phyloP scores from a whole-genome alignment of 106 monocot species.

The Acorus calamus region DNA sequence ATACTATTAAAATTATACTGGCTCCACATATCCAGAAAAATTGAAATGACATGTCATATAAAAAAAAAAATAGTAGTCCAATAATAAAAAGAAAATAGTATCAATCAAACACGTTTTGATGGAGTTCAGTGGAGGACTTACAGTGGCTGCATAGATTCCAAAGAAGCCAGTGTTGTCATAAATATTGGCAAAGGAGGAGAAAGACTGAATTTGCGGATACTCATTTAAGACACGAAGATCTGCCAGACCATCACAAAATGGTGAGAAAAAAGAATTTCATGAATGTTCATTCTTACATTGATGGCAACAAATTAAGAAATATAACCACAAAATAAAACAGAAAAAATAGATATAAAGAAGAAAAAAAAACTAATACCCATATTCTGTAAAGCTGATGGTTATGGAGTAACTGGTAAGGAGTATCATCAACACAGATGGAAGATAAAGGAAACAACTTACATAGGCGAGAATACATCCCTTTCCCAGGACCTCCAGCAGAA shows the following conservation, averaged over 20 bases:
- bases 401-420: no score
- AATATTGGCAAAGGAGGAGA: slow-evolving; percentile 63
- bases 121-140: slow-evolving; percentile 13
- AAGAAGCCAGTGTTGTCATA: slow-evolving; percentile 75
- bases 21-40: no score
- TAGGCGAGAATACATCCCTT: slow-evolving; percentile 71
- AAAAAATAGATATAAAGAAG: neutral
- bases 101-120: no score
- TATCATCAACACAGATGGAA: neutral
- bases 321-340: no score
- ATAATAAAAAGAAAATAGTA: no score
- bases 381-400: neutral
- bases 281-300: no score
- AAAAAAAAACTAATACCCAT: neutral
- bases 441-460: slow-evolving; percentile 34
- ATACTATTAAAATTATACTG: no score
- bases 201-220: slow-evolving; percentile 46
- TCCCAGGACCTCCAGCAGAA: slow-evolving; percentile 76
- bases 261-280: no score
- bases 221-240: slow-evolving; percentile 57
- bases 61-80: no score
- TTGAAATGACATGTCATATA: no score
- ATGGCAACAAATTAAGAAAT: no score
- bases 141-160: slow-evolving; percentile 70
- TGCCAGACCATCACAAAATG: slow-evolving; percentile 3